These are phyloP conservation scores for Sporothrix inflata DNA, from an alignment of 2,329 filamentous ascomycete species.

Conservation along the genomic window DNA sequence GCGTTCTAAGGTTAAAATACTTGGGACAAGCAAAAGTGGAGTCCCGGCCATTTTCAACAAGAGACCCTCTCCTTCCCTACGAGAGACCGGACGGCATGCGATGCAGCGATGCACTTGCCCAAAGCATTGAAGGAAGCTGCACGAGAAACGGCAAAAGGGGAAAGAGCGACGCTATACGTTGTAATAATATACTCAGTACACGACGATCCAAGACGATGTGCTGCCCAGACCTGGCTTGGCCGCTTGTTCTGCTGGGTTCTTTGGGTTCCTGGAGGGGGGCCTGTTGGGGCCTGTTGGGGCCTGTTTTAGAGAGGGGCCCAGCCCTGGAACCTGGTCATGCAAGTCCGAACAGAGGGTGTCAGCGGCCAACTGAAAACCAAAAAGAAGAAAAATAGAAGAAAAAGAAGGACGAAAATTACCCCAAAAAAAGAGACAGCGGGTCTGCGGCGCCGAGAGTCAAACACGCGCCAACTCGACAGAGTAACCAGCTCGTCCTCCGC, in stretches of 20 bases:
- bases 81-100: neutral
- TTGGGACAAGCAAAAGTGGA: neutral
- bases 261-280: neutral
- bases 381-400: conserved; percentile 15
- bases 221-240: conserved; percentile 15
- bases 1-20: conserved; percentile 10
- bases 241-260: neutral
- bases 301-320: neutral
- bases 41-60: neutral
- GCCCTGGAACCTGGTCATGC: conserved; percentile 12
- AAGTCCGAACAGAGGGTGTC: conserved; percentile 2
- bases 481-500: conserved; percentile 23
- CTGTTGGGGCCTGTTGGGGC: neutral
- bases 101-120: conserved; percentile 7
- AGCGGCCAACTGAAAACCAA: neutral
- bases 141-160: neutral
- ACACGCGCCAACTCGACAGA: conserved; percentile 21
- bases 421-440: neutral
- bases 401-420: neutral
- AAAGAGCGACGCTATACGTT: neutral
- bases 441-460: neutral
- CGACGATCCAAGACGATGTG: conserved; percentile 5
- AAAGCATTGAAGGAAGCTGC: neutral
- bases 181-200: neutral
- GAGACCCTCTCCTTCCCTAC: neutral